Conservation (phyloP, 352 stramenopile genomes). For the Thraustochytrium striatum region DNA sequence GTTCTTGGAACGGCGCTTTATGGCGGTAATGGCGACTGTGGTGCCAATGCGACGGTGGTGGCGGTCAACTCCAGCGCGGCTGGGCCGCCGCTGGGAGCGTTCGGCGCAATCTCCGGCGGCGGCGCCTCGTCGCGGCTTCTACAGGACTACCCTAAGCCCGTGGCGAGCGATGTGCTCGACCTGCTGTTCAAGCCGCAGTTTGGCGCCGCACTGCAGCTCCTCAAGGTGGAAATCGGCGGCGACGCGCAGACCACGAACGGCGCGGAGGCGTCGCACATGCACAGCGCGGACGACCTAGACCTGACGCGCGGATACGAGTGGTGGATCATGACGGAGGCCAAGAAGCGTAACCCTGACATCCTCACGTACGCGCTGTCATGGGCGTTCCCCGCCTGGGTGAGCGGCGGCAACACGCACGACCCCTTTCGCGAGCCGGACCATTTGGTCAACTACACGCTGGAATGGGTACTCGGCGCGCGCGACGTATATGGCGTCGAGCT, state of each 20-base stretch:
- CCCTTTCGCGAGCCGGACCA: neutral
- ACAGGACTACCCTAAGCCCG: neutral
- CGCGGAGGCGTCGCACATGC: conserved; percentile 37
- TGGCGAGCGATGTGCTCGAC: neutral
- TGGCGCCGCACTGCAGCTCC: conserved; percentile 11
- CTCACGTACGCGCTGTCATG: conserved; percentile 40
- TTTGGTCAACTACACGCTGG: conserved; percentile 36
- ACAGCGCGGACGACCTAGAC: conserved; percentile 31
- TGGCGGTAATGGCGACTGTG: no score
- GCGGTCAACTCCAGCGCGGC: no score
- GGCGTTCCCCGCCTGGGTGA: conserved; percentile 32
- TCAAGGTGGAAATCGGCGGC: conserved; percentile 47
- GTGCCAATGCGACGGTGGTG: no score
- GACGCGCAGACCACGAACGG: conserved; percentile 29
- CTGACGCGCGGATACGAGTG: conserved; percentile 40
- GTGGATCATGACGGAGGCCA: conserved; percentile 36
- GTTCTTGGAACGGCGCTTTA: no score
- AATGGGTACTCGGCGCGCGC: conserved; percentile 35
- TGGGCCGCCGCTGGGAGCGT: no score
- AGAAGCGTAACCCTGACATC: conserved; percentile 45
- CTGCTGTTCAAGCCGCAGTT: neutral
- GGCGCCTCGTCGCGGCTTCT: conserved; percentile 26
- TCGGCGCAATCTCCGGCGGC: conserved; percentile 37
- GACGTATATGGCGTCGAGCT: conserved; percentile 18
- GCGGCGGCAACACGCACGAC: no score